phyloP scores from a whole-genome alignment of 2,329 filamentous ascomycete species.

The Colletotrichum melonis region DNA sequence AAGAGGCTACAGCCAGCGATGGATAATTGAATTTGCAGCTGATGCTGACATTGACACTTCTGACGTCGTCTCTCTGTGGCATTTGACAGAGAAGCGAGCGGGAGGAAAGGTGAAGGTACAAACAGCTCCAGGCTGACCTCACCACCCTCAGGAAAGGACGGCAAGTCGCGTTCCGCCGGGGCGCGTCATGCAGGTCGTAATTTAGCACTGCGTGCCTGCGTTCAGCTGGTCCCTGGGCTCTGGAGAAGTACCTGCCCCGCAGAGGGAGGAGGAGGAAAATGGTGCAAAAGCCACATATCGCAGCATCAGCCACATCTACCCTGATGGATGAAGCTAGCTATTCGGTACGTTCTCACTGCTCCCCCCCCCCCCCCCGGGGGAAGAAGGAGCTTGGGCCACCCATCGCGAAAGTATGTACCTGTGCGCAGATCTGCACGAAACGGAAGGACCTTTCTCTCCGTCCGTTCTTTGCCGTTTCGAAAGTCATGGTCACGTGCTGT shows the following conservation, averaged over 20 bases:
- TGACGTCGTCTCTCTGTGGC: neutral
- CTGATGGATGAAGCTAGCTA: neutral
- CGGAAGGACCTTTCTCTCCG: neutral
- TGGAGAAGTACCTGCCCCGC: neutral
- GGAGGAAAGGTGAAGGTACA: neutral
- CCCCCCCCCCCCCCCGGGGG: no score
- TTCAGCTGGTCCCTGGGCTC: neutral
- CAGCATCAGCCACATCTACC: neutral
- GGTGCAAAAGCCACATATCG: neutral
- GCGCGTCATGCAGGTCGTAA: slow-evolving; percentile 13
- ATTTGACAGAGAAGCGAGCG: neutral
- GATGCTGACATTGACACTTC: neutral
- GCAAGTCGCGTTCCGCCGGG: neutral
- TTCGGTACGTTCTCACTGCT: neutral
- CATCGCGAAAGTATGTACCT: neutral
- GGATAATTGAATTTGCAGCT: neutral
- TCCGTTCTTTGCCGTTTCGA: neutral
- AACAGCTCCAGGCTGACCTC: neutral
- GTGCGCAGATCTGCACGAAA: neutral
- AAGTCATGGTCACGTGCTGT: neutral
- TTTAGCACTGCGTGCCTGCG: slow-evolving; percentile 8
- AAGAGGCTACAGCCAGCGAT: neutral
- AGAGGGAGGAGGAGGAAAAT: neutral
- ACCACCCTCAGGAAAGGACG: neutral
- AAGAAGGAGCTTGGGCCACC: neutral